A percentile compares a stretch with the other conserved stretches of the same genome.
phyloP scores from a whole-genome alignment of 1,284 basidiomycete species.

The Ceratorhiza oryzae-sativae region DNA sequence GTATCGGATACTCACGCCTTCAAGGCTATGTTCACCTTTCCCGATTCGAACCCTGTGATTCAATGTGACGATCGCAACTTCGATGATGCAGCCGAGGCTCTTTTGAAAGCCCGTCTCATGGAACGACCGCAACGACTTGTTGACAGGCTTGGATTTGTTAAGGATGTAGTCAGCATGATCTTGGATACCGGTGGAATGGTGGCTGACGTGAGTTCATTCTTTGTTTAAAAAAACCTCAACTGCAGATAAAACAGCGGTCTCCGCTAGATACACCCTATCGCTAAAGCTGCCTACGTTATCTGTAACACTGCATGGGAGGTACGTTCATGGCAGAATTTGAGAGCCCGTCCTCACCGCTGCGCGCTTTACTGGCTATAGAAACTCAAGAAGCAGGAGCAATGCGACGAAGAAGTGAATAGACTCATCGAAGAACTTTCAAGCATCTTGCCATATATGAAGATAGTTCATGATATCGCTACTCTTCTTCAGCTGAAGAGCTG shows the following conservation, averaged over 20 bases:
- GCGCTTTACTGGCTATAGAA: not conserved
- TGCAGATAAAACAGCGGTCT: too few species aligned
- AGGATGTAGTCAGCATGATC: not conserved
- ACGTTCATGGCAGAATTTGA: not conserved
- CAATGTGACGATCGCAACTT: not conserved
- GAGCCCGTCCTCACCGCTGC: too few species aligned
- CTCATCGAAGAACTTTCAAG: not conserved
- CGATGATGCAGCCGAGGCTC: not conserved
- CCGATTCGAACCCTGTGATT: not conserved
- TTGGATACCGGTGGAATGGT: not conserved
- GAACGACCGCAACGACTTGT: not conserved
- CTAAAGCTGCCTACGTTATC: not conserved
- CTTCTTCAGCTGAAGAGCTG: not conserved
- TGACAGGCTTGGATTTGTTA: not conserved
- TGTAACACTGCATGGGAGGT: not conserved
- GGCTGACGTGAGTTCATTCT: not conserved
- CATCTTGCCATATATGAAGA: not conserved
- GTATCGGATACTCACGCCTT: not conserved
- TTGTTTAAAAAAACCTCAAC: too few species aligned
- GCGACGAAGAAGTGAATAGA: not conserved
- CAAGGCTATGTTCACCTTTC: not conserved
- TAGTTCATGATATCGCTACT: not conserved
- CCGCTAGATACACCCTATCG: not conserved
- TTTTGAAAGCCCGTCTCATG: not conserved
- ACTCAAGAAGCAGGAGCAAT: slow-evolving; percentile 1